Evolutionary conservation across 371 early-diverging fungal species (phyloP).

Genomic region (Amoeboaphelidium occidentale): DNA sequence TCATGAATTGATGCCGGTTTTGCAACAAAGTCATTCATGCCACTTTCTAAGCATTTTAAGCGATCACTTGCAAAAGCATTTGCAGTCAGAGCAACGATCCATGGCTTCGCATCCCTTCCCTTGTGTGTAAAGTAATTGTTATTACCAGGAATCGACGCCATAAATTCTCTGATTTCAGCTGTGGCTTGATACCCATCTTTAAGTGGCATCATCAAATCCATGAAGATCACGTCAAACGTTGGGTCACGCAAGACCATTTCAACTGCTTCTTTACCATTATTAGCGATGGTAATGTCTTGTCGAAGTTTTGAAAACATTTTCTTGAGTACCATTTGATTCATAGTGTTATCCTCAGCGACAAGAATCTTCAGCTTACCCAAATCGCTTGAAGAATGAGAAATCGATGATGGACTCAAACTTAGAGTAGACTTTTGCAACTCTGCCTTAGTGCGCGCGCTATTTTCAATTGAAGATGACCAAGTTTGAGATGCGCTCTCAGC

Average conservation of each 20-base stretch:
- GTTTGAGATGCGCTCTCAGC: no score
- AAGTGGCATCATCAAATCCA: neutral
- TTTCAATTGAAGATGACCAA: no score
- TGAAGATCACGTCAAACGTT: neutral
- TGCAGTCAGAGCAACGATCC: conserved; percentile 6
- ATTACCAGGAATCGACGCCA: neutral
- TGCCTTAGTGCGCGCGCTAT: no score
- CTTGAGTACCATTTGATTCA: conserved; percentile 30
- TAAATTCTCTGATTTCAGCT: neutral
- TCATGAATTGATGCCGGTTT: neutral
- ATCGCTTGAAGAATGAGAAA: neutral
- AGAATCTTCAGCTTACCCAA: conserved; percentile 23
- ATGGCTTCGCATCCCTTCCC: neutral
- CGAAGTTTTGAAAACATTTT: neutral
- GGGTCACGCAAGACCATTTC: neutral
- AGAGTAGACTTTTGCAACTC: no score
- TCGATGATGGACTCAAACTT: no score
- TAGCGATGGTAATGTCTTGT: neutral
- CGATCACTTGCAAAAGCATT: conserved; percentile 6
- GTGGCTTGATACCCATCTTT: neutral
- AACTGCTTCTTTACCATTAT: neutral
- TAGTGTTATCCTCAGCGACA: conserved; percentile 53
- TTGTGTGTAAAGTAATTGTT: no score
- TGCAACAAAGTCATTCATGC: conserved; percentile 7
- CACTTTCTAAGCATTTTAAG: conserved; percentile 3